A percentile compares a stretch with the other conserved stretches of the same genome.
phyloP scores from a whole-genome alignment of 148 eudicot genomes.

The Agrostemma githago region DNA sequence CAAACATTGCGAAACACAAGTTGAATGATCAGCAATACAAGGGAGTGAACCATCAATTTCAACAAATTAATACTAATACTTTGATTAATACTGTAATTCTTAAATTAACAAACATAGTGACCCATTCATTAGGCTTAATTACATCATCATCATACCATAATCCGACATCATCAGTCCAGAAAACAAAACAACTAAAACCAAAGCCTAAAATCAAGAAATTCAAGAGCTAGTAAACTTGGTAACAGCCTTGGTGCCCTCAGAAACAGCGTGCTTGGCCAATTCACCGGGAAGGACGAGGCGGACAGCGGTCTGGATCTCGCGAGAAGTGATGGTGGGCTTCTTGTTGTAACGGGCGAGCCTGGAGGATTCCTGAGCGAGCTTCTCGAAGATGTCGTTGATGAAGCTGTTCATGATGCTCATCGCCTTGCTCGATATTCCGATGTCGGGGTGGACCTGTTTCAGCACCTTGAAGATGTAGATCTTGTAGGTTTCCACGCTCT shows the following conservation, averaged over 20 bases:
- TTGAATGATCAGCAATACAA: background rate
- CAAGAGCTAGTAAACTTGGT: conserved; percentile 43
- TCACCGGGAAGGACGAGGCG: conserved; percentile 47
- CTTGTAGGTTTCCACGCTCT: conserved; percentile 59
- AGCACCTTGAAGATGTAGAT: conserved; percentile 61
- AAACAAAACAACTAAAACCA: background rate
- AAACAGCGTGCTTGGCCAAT: conserved; percentile 46
- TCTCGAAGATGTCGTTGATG: conserved; percentile 55
- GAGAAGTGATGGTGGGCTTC: conserved; percentile 45
- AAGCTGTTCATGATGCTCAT: conserved; percentile 63
- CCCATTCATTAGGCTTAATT: background rate
- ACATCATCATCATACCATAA: background rate
- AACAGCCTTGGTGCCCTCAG: conserved; percentile 49
- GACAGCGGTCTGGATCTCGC: conserved; percentile 49
- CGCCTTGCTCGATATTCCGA: conserved; percentile 57
- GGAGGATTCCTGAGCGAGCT: conserved; percentile 47
- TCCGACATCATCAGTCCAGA: background rate
- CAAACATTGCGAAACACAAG: background rate
- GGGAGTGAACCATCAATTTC: background rate
- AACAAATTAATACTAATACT: background rate
- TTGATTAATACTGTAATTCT: too few species aligned
- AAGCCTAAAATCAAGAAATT: background rate
- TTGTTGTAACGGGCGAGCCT: conserved; percentile 44
- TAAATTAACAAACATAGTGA: too few species aligned
- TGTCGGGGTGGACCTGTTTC: conserved; percentile 57